Percentiles rank a stretch among this genome's conserved stretches.
Evolutionary conservation across 257 asterid species (phyloP).

Genomic region (Galeopsis tetrahit): DNA sequence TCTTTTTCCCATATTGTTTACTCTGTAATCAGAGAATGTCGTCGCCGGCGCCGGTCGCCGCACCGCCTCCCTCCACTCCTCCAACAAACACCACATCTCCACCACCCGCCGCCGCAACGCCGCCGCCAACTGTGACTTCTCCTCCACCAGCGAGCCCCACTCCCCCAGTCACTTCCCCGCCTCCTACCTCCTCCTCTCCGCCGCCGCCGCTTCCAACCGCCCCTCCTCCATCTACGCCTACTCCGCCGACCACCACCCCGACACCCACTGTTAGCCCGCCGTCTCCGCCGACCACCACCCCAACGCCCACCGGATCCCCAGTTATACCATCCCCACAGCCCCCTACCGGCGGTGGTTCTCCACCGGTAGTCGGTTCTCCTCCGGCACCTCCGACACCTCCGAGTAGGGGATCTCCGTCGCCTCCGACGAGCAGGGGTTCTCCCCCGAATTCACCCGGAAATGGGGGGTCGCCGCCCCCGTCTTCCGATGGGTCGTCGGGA

Average conservation of each 20-base stretch:
- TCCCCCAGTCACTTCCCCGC: slow-evolving; percentile 40
- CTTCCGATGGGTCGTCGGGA: slow-evolving; percentile 39
- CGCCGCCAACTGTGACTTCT: slow-evolving; percentile 40
- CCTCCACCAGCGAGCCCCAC: slow-evolving; percentile 48
- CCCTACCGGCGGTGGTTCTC: slow-evolving; percentile 40
- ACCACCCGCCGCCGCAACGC: slow-evolving; percentile 44
- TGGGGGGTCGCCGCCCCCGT: slow-evolving; percentile 41
- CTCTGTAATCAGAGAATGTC: slow-evolving; percentile 35
- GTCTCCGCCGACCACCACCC: slow-evolving; percentile 37
- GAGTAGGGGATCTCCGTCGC: slow-evolving; percentile 31
- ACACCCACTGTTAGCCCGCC: slow-evolving; percentile 38
- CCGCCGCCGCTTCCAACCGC: slow-evolving; percentile 46
- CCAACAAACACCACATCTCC: slow-evolving; percentile 47
- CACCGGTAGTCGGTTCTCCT: slow-evolving; percentile 41
- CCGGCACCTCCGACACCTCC: slow-evolving; percentile 35
- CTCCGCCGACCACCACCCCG: slow-evolving; percentile 41
- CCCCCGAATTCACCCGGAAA: slow-evolving; percentile 39
- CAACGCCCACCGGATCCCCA: slow-evolving; percentile 37
- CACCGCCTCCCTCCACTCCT: slow-evolving; percentile 56
- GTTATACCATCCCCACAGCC: slow-evolving; percentile 28
- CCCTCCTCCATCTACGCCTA: slow-evolving; percentile 43
- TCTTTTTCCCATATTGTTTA: background rate
- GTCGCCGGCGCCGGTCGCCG: slow-evolving; percentile 57
- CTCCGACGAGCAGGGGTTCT: slow-evolving; percentile 38
- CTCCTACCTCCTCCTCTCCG: slow-evolving; percentile 41